Conservation (phyloP, 257 asterid species). For the Lycium barbarum region DNA sequence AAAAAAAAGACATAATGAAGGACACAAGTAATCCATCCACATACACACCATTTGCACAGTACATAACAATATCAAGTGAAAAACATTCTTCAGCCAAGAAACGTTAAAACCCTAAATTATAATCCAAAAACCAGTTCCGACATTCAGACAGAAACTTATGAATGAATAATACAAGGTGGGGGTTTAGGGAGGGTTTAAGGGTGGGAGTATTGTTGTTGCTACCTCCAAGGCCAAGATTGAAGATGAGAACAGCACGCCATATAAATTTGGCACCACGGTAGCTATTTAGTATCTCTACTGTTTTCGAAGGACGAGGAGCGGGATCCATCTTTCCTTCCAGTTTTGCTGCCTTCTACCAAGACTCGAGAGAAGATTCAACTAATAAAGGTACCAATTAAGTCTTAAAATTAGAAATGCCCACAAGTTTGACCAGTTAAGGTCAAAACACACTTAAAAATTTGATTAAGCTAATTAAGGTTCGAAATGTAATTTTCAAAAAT, state of each 20-base stretch:
- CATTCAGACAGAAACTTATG: background rate
- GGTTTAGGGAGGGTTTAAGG: background rate
- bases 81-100: background rate
- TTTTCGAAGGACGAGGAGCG: constrained; percentile 15
- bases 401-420: too few species aligned
- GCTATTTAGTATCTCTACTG: constrained; percentile 3
- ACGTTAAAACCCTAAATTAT: background rate
- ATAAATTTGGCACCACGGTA: constrained; percentile 50
- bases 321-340: background rate
- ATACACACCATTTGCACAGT: background rate
- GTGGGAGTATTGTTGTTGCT: background rate
- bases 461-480: too few species aligned
- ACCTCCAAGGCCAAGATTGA: constrained; percentile 79
- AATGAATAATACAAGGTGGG: background rate
- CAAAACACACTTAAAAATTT: too few species aligned
- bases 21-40: too few species aligned
- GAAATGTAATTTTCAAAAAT: too few species aligned
- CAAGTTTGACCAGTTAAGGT: too few species aligned
- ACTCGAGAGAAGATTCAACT: too few species aligned
- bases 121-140: background rate
- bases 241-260: constrained; percentile 69
- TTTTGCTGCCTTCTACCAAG: background rate
- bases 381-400: too few species aligned
- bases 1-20: background rate
- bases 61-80: background rate